phyloP scores from a whole-genome alignment of 2,329 filamentous ascomycete genomes.

The Colletotrichum camelliae region DNA sequence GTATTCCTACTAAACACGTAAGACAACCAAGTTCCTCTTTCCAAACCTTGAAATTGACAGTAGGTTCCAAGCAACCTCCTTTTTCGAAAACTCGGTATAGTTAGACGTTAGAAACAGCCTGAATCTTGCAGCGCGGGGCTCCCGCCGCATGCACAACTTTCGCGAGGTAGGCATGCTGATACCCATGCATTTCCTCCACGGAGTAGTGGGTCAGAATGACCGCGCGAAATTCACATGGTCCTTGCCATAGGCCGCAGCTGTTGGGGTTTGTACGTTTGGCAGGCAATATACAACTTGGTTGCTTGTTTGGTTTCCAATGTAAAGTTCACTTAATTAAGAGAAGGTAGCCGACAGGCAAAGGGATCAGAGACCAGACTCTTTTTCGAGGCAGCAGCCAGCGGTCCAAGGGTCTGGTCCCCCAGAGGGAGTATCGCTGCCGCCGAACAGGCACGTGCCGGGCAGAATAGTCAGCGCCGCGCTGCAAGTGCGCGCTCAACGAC shows the following conservation, averaged over 20 bases:
- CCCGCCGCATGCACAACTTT: not conserved
- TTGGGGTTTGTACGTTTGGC: not conserved
- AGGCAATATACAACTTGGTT: not conserved
- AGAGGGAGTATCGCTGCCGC: not conserved
- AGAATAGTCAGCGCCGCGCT: not conserved
- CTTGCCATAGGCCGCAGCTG: not conserved
- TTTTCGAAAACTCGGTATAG: not conserved
- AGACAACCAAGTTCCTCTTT: not conserved
- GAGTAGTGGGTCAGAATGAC: too few relatives aligned
- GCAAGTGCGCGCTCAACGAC: not conserved
- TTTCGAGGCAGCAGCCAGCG: not conserved
- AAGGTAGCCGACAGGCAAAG: not conserved
- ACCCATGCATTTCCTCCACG: not conserved
- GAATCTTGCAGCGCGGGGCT: not conserved
- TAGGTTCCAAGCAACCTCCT: not conserved
- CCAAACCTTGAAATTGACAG: not conserved
- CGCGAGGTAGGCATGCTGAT: not conserved
- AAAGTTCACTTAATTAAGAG: not conserved
- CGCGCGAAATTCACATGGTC: too few relatives aligned
- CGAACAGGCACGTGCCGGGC: not conserved
- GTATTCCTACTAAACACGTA: not conserved
- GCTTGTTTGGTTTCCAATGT: not conserved
- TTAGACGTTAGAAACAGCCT: not conserved
- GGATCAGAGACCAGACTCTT: not conserved
- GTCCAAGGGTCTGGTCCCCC: not conserved